These are phyloP conservation scores for Mycena olivaceomarginata DNA, from an alignment of 768 basidiomycete species.

Conservation along the genomic window DNA sequence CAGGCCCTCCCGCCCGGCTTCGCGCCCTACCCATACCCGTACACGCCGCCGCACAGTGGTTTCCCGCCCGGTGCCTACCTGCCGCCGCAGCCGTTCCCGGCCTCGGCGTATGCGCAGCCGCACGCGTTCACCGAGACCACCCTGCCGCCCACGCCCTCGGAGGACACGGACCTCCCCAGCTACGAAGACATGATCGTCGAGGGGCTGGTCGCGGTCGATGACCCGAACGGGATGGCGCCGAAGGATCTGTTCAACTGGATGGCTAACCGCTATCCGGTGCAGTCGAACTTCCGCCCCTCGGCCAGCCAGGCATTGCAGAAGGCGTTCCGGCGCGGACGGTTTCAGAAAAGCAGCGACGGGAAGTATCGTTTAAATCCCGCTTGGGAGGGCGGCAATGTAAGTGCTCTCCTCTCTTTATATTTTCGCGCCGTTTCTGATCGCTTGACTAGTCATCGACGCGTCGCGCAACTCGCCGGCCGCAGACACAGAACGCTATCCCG, in stretches of 20 bases:
- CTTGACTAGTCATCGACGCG: slow-evolving; percentile 76
- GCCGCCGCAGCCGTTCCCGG: slow-evolving; percentile 49
- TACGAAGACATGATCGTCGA: slow-evolving; percentile 96
- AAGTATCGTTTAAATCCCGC: slow-evolving; percentile 85
- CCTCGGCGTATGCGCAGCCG: slow-evolving; percentile 38
- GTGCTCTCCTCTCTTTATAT: slow-evolving; percentile 51
- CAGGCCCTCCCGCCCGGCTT: slow-evolving; percentile 67
- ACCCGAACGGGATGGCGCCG: slow-evolving; percentile 88
- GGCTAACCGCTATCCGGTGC: slow-evolving; percentile 87
- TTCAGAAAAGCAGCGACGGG: slow-evolving; percentile 84
- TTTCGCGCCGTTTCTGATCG: not conserved
- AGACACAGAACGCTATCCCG: slow-evolving; percentile 63
- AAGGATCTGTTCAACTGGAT: slow-evolving; percentile 91
- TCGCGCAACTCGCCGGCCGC: slow-evolving; percentile 88
- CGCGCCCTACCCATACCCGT: slow-evolving; percentile 63
- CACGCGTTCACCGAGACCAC: slow-evolving; percentile 48
- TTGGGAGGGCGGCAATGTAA: slow-evolving; percentile 90
- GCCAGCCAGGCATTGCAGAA: slow-evolving; percentile 94
- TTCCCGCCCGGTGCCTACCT: slow-evolving; percentile 54
- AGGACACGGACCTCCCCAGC: slow-evolving; percentile 80
- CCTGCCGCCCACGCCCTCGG: slow-evolving; percentile 42
- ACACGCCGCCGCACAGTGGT: slow-evolving; percentile 59
- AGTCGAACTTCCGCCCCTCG: slow-evolving; percentile 92
- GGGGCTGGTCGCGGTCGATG: slow-evolving; percentile 79
- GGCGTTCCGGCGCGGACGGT: slow-evolving; percentile 86